These are phyloP conservation scores for Termitomyces sp. DNA, from an alignment of 768 basidiomycete genomes.

Conservation along the genomic window DNA sequence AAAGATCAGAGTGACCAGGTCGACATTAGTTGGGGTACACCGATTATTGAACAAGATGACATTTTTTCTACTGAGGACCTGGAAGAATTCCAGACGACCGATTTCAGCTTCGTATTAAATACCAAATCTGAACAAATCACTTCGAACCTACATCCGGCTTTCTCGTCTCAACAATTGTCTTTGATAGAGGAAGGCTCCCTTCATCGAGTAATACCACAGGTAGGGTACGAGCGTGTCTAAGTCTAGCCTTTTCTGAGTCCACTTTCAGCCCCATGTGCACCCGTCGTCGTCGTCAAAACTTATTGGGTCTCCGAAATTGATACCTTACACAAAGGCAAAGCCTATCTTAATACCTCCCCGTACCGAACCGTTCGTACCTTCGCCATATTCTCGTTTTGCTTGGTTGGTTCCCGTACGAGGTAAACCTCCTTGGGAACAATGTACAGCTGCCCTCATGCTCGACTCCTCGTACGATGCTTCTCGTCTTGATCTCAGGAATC, in stretches of 20 bases:
- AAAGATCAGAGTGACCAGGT: slow-evolving; percentile 6
- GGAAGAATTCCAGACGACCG: slow-evolving; percentile 36
- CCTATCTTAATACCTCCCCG: slow-evolving; percentile 33
- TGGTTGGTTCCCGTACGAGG: slow-evolving; percentile 61
- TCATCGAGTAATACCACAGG: slow-evolving; percentile 38
- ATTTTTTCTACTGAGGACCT: slow-evolving; percentile 30
- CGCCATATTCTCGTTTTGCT: slow-evolving; percentile 34
- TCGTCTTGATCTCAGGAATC: slow-evolving; percentile 12
- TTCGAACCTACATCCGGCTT: background rate
- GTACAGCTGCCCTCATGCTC: slow-evolving; percentile 37
- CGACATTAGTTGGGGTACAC: slow-evolving; percentile 32
- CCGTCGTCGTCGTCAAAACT: slow-evolving; percentile 19
- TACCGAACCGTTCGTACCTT: slow-evolving; percentile 13
- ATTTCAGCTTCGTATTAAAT: slow-evolving; percentile 17
- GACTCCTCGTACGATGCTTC: slow-evolving; percentile 18
- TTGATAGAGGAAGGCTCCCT: slow-evolving; percentile 27
- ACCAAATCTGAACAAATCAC: background rate
- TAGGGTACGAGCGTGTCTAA: slow-evolving; percentile 19
- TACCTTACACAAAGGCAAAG: slow-evolving; percentile 26
- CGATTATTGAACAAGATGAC: slow-evolving; percentile 26
- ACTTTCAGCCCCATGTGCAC: slow-evolving; percentile 29
- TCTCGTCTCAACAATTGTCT: background rate
- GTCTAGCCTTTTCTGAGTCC: slow-evolving; percentile 7
- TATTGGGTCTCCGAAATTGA: slow-evolving; percentile 17
- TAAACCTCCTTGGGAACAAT: slow-evolving; percentile 38